These are phyloP conservation scores for Ganoderma sinense DNA, from an alignment of 1,284 basidiomycete genomes.

Conservation along the genomic window DNA sequence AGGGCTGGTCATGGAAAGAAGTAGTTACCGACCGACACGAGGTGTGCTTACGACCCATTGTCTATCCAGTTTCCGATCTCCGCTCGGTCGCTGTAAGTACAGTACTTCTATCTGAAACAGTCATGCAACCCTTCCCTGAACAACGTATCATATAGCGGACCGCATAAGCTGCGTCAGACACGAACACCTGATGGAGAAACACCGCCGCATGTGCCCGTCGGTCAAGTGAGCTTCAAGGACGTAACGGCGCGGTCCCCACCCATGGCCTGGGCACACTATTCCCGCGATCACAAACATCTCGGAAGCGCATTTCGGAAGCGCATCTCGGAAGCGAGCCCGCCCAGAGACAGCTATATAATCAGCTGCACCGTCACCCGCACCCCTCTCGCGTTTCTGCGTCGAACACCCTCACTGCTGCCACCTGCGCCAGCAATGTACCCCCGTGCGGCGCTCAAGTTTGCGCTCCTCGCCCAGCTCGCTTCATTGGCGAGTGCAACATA, in stretches of 20 bases:
- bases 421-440: constrained; percentile 17
- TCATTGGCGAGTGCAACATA: constrained; percentile 19
- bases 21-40: too few species aligned
- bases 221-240: constrained; percentile 22
- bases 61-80: too few species aligned
- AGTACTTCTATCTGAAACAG: neutral
- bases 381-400: neutral
- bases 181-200: neutral
- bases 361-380: neutral
- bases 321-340: neutral
- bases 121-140: neutral
- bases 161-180: constrained; percentile 12
- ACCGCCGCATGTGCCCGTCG: constrained; percentile 18
- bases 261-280: neutral
- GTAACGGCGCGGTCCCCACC: neutral
- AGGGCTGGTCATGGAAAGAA: too few species aligned
- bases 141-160: neutral
- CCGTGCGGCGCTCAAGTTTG: constrained; percentile 21
- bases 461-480: constrained; percentile 19
- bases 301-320: too few species aligned
- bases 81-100: neutral
- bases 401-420: neutral
- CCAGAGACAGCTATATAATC: neutral
- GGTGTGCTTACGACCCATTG: too few species aligned
- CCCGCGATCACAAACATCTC: neutral